Conservation (phyloP, 1,284 basidiomycete genomes). For the Volvariella volvacea region DNA sequence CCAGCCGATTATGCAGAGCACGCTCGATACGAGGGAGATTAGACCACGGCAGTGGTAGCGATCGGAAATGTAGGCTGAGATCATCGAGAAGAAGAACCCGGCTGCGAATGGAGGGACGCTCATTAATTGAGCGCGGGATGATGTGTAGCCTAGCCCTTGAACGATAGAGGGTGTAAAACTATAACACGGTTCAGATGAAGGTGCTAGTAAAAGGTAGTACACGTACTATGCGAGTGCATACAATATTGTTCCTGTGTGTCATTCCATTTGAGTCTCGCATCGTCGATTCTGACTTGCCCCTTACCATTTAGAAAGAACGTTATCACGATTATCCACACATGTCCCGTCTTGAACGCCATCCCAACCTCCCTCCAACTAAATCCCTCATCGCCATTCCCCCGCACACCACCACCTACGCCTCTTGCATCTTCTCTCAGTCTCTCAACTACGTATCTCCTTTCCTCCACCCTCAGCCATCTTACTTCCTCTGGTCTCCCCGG, state of each 20-base stretch:
- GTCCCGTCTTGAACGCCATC: conserved; percentile 27
- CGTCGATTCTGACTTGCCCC: conserved; percentile 1
- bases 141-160: conserved; percentile 34
- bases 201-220: conserved; percentile 28
- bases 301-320: conserved; percentile 30
- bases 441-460: conserved; percentile 27
- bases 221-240: conserved; percentile 33
- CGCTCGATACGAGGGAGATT: conserved; percentile 27
- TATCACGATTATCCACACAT: conserved; percentile 29
- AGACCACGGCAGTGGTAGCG: conserved; percentile 35
- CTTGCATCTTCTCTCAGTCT: conserved; percentile 27
- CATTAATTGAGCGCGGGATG: conserved; percentile 38
- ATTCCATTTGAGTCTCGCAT: background rate
- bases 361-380: conserved; percentile 30
- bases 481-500: conserved; percentile 38
- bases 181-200: conserved; percentile 17
- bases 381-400: conserved; percentile 20
- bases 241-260: conserved; percentile 24
- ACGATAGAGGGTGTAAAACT: conserved; percentile 52
- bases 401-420: conserved; percentile 12
- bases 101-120: conserved; percentile 41
- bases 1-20: conserved; percentile 37
- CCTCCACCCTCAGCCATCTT: conserved; percentile 35
- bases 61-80: conserved; percentile 34
- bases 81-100: conserved; percentile 37